A percentile compares a stretch with the other conserved stretches of the same genome.
Conservation (phyloP, 202 grass and related monocot genomes). For the Musa balbisiana region DNA sequence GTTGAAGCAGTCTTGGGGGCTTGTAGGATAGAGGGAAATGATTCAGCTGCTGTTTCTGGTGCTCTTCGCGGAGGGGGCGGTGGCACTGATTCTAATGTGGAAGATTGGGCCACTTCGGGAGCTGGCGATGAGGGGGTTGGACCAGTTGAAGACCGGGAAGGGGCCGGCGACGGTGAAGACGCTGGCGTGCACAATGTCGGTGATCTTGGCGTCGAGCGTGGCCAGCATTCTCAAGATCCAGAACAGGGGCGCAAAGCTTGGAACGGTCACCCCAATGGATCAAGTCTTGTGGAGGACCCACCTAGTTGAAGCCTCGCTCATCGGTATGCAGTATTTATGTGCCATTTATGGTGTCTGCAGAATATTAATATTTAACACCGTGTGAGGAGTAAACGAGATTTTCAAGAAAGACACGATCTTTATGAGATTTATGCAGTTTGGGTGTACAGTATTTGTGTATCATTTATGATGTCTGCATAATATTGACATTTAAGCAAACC, state of each 20-base stretch:
- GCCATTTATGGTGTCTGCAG: background rate
- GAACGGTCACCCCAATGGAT: conserved; percentile 81
- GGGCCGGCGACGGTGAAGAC: conserved; percentile 91
- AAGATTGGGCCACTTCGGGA: conserved; percentile 89
- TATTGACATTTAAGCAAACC: no score
- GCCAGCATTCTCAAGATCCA: conserved; percentile 90
- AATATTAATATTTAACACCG: background rate
- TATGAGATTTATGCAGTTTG: no score
- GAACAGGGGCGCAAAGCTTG: conserved; percentile 63
- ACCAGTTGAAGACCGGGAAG: conserved; percentile 76
- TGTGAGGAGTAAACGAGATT: no score
- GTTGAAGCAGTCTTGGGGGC: background rate
- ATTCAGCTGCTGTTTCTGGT: conserved; percentile 85
- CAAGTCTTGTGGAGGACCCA: conserved; percentile 97
- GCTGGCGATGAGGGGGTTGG: conserved; percentile 66
- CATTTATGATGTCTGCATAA: no score
- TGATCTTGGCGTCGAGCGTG: conserved; percentile 74
- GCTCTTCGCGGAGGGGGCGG: conserved; percentile 68
- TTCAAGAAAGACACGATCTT: no score
- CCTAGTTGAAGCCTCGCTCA: conserved; percentile 92
- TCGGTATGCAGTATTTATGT: conserved; percentile 34
- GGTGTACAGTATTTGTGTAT: no score
- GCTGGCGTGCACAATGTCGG: conserved; percentile 69
- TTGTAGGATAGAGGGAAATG: conserved; percentile 31
- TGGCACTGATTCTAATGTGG: conserved; percentile 77